Percentiles rank a stretch among this genome's conserved stretches.
Evolutionary conservation across 345 rosid genomes (phyloP).

Genomic region (Bruguiera sexangula): DNA sequence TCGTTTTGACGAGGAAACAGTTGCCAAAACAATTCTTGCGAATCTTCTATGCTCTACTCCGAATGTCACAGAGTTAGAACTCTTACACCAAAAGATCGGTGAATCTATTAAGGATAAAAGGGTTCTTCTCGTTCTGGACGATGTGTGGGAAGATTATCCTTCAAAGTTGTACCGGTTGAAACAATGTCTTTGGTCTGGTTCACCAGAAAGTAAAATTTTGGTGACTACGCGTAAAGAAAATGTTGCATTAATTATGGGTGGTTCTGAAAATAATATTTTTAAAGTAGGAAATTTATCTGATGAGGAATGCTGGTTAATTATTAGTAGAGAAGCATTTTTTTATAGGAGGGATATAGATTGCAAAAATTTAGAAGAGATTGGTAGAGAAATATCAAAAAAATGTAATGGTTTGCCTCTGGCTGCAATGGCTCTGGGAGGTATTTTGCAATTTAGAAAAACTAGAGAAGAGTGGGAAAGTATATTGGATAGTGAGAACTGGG

Average conservation of each 20-base stretch:
- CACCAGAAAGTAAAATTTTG: background rate
- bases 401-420: background rate
- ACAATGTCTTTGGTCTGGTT: background rate
- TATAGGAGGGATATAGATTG: rapidly evolving
- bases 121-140: background rate
- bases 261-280: background rate
- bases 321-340: background rate
- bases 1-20: background rate
- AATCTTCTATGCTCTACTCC: rapidly evolving
- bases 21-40: background rate
- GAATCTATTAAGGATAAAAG: background rate
- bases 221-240: background rate
- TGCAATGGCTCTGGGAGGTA: background rate
- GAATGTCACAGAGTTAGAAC: background rate
- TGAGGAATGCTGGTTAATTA: background rate
- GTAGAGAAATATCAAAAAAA: background rate
- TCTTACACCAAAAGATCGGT: background rate
- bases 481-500: background rate
- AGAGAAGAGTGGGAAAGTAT: background rate
- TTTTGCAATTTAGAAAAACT: background rate
- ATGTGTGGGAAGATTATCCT: background rate
- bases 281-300: background rate
- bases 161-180: background rate
- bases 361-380: background rate
- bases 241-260: background rate